Evolutionary conservation across 345 rosid genomes (phyloP).

Genomic region (Eucalyptus curtisii): DNA sequence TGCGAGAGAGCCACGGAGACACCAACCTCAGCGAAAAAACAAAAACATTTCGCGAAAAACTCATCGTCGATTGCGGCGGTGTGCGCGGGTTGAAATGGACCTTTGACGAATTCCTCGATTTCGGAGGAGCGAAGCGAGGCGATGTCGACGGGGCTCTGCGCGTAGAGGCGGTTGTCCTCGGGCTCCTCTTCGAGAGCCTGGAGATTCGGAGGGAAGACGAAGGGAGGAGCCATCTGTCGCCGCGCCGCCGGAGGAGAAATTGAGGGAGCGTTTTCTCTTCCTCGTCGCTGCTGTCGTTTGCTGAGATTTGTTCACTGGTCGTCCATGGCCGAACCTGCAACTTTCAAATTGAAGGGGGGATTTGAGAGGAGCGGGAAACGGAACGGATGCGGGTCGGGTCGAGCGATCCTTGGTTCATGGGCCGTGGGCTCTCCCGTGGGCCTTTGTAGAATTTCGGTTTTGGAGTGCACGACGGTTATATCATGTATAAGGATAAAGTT

Average conservation of each 20-base stretch:
- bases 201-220: constrained; percentile 60
- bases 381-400: neutral
- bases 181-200: constrained; percentile 55
- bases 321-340: neutral
- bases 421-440: neutral
- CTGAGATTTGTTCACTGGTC: neutral
- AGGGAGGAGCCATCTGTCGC: constrained; percentile 58
- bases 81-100: constrained; percentile 8
- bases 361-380: neutral
- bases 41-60: neutral
- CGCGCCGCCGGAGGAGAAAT: neutral
- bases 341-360: neutral
- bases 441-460: neutral
- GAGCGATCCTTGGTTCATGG: neutral
- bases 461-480: neutral
- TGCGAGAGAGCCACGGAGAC: constrained; percentile 6
- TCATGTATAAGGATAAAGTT: too few relatives aligned
- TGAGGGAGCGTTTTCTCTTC: constrained; percentile 1
- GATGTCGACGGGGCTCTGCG: constrained; percentile 40
- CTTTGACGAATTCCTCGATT: constrained; percentile 91
- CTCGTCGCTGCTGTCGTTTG: neutral
- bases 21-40: neutral
- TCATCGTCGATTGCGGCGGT: neutral
- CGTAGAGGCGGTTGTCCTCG: constrained; percentile 40
- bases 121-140: constrained; percentile 45